Conservation (phyloP, 768 basidiomycete genomes). For the Auricularia auricula-judae region DNA sequence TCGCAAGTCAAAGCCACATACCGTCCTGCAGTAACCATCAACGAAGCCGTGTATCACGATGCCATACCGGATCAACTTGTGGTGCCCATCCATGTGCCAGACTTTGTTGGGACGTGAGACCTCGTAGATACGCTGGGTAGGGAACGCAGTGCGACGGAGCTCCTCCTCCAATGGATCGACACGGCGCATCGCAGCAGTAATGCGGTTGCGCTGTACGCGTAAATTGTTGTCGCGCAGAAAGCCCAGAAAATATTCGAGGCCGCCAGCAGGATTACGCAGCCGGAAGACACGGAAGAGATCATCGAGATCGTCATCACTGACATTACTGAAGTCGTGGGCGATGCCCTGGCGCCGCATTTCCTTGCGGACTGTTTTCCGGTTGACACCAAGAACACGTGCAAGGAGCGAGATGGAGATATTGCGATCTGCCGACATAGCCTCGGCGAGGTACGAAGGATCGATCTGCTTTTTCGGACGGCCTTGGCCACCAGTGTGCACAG, state of each 20-base stretch:
- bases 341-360: conserved; percentile 9
- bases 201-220: conserved; percentile 8
- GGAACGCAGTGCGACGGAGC: conserved; percentile 12
- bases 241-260: conserved; percentile 11
- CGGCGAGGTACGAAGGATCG: conserved; percentile 2
- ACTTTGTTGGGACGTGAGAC: conserved; percentile 22
- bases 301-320: conserved; percentile 14
- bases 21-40: conserved; percentile 27
- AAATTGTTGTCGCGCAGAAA: conserved; percentile 9
- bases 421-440: conserved; percentile 7
- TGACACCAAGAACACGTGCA: conserved; percentile 8
- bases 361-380: conserved; percentile 9
- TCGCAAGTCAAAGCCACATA: conserved; percentile 10
- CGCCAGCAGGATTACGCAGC: conserved; percentile 8
- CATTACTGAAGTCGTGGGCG: conserved; percentile 6
- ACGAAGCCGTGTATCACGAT: conserved; percentile 25
- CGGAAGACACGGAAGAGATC: neutral
- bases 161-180: conserved; percentile 9
- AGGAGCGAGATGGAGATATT: conserved; percentile 6
- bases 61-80: conserved; percentile 26
- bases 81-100: conserved; percentile 28
- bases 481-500: neutral
- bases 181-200: conserved; percentile 5
- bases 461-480: conserved; percentile 3
- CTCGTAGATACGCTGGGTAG: conserved; percentile 16